Conservation (phyloP, 2,329 filamentous ascomycete genomes). For the Stagonosporopsis cucurbitacearum region DNA sequence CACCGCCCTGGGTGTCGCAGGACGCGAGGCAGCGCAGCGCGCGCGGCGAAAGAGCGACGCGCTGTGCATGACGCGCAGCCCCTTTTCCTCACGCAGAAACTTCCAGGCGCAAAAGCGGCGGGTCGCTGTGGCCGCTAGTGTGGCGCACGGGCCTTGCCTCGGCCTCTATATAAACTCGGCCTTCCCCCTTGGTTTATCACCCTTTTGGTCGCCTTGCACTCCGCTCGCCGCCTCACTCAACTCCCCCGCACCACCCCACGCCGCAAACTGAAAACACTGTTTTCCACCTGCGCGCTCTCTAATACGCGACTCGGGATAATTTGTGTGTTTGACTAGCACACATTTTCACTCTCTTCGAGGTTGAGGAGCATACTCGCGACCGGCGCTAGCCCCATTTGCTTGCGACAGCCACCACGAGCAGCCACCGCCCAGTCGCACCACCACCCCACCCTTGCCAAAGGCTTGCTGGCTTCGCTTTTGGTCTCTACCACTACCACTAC, state of each 20-base stretch:
- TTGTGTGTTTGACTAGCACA: conserved; percentile 34
- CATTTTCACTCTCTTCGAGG: conserved; percentile 41
- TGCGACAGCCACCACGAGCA: conserved; percentile 37
- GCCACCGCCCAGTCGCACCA: conserved; percentile 35
- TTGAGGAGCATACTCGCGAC: conserved; percentile 33
- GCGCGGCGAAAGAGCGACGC: conserved; percentile 20
- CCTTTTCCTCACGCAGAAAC: conserved; percentile 35
- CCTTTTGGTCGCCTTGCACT: conserved; percentile 39
- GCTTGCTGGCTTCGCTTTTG: conserved; percentile 54
- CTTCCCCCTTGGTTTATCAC: conserved; percentile 32
- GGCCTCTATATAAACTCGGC: conserved; percentile 33
- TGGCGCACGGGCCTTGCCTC: conserved; percentile 16
- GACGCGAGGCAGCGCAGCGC: conserved; percentile 19
- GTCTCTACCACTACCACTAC: conserved; percentile 35
- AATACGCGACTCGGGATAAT: conserved; percentile 35
- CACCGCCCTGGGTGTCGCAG: conserved; percentile 12
- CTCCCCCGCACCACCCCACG: conserved; percentile 32
- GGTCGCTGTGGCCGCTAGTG: conserved; percentile 18
- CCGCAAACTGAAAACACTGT: conserved; percentile 36
- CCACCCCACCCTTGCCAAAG: conserved; percentile 41
- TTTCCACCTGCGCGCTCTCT: conserved; percentile 42
- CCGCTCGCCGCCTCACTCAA: conserved; percentile 36
- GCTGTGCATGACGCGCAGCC: conserved; percentile 31
- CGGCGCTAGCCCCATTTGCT: conserved; percentile 41
- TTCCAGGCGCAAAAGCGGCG: conserved; percentile 38